A percentile compares a stretch with the other conserved stretches of the same genome.
These are phyloP conservation scores for Helicocarpus griseus DNA, from an alignment of 2,329 filamentous ascomycete species.

Conservation along the genomic window DNA sequence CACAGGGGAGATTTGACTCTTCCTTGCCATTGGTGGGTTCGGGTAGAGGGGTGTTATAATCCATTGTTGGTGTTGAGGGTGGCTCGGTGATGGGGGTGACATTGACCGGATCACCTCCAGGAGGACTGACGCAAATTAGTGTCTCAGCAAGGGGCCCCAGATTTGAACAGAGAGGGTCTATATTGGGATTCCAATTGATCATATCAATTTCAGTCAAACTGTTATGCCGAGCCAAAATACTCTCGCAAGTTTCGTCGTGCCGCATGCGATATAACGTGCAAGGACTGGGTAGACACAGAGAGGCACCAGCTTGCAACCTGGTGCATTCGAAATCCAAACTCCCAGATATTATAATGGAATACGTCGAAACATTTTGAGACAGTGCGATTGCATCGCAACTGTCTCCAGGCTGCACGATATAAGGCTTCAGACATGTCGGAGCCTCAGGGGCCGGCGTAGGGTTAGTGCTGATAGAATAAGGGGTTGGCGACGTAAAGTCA, in stretches of 20 bases:
- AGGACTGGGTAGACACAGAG: constrained; percentile 5
- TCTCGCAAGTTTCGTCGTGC: constrained; percentile 10
- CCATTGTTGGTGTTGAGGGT: no score
- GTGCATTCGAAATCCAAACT: neutral
- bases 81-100: no score
- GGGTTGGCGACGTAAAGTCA: constrained; percentile 8
- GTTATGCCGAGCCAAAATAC: neutral
- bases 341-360: neutral
- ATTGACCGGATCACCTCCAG: no score
- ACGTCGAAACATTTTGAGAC: neutral
- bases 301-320: neutral
- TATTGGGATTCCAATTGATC: constrained; percentile 14
- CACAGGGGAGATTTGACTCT: no score
- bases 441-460: constrained; percentile 2
- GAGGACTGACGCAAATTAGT: no score
- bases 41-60: no score
- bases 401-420: neutral
- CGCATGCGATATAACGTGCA: constrained; percentile 8
- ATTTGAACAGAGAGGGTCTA: constrained; percentile 12
- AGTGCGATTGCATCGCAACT: neutral
- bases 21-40: no score
- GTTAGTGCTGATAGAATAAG: constrained; percentile 3
- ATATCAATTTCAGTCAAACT: no score
- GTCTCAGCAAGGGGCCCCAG: no score
- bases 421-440: neutral